Conservation (phyloP, 805 yeast species). For the Candida morakotiae region DNA sequence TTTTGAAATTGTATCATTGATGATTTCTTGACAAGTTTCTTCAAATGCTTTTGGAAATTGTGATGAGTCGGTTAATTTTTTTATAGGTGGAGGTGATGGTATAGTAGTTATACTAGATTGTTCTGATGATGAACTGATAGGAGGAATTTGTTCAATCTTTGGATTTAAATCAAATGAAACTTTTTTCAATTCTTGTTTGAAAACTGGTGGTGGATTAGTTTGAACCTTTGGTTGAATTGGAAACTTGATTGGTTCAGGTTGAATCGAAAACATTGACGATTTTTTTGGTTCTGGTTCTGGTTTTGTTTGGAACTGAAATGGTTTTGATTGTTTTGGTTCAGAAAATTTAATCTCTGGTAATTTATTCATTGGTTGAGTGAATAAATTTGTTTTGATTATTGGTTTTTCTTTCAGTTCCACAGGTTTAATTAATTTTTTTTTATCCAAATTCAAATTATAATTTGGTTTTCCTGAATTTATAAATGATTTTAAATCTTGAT, state of each 20-base stretch:
- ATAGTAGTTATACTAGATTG: not conserved
- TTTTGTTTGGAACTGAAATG: not conserved
- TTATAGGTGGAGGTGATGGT: not conserved
- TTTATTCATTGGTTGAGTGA: not conserved
- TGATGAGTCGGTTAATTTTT: slow-evolving; percentile 18
- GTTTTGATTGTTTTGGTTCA: not conserved
- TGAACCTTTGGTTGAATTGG: not conserved
- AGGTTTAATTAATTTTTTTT: not conserved
- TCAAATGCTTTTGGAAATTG: slow-evolving; percentile 25
- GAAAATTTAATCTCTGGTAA: slow-evolving; percentile 1
- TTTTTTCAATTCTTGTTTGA: slow-evolving; percentile 1
- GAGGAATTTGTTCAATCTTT: slow-evolving; percentile 1
- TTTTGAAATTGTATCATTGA: slow-evolving; percentile 16
- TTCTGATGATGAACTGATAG: not conserved
- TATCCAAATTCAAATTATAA: slow-evolving; percentile 18
- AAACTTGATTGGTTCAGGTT: not conserved
- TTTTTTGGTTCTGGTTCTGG: not conserved
- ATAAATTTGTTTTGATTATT: not conserved
- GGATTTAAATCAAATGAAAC: slow-evolving; percentile 3
- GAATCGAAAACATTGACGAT: not conserved
- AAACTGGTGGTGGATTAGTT: not conserved
- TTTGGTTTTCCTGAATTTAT: slow-evolving; percentile 34
- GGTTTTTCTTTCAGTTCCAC: not conserved
- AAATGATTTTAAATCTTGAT: slow-evolving; percentile 19
- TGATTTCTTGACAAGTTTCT: slow-evolving; percentile 17